Evolutionary conservation across 768 basidiomycete genomes (phyloP), one percentile per base, ranked within the genome.

Genomic region (Infundibulicybe gibba): DNA sequence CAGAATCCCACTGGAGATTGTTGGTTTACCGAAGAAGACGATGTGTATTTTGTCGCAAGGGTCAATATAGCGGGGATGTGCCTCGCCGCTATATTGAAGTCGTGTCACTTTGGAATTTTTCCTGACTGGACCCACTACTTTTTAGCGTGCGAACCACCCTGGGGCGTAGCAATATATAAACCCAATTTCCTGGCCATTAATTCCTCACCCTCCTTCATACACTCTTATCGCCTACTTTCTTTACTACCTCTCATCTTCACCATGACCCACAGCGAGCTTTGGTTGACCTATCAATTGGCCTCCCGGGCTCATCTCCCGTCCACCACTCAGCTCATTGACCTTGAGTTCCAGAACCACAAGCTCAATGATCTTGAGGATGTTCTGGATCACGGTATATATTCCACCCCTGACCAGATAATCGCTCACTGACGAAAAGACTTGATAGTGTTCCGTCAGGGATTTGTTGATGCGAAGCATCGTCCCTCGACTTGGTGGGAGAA

Each of bases 271-370:
- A 65, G 65, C 35, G 74, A 75, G 52, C 64, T 77, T 57, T 76
- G 73, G 73, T 62, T 77, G 45, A 68, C 70, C 42, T 78, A 75
- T 61, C 69, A 74, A 53, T 69, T 75, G 52, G 63, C 62, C 32
- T 78, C 74, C 37, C 73, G 74, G 40, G 60, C 56, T 19, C 61
- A 65, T 57, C 66, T 65, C 51, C 66, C 71, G 10, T 56, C 58
- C 14, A 74, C 74, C 15, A 67, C 71, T 30, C 75, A 76, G 59
- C 70, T 77, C 59, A 61, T 77, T 43, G 74, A 75, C 54, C 62
- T 77, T 46, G 66, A 71, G 51, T 67, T 67, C 51, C 62, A 67
- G 48, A 64, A 66, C 40, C 61, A 71, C 35, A 64, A 64, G 48
- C 61, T 77, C 16, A 34, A 53, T 39, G 75, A 73, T 57, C 57